Conservation (phyloP, 768 basidiomycete species). For the Leccinum longicurvipes region DNA sequence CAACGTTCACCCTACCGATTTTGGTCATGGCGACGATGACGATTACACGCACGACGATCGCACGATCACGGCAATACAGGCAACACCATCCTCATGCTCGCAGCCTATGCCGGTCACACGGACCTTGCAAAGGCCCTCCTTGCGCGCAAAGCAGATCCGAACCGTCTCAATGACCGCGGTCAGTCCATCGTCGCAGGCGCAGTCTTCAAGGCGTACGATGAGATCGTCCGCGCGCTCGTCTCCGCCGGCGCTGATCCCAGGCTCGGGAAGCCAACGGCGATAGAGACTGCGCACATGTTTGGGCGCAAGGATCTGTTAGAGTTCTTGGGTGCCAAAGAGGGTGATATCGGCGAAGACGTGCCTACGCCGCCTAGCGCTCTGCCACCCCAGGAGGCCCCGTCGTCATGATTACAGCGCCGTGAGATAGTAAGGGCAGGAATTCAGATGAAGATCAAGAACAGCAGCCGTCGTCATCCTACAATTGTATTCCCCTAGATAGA, state of each 20-base stretch:
- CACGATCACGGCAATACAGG: slow-evolving; percentile 36
- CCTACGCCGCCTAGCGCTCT: slow-evolving; percentile 25
- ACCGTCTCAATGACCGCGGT: slow-evolving; percentile 64
- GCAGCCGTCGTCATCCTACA: background rate
- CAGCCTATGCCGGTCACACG: slow-evolving; percentile 66
- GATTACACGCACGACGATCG: background rate
- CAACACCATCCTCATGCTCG: slow-evolving; percentile 78
- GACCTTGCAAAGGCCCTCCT: slow-evolving; percentile 53
- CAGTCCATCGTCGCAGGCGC: slow-evolving; percentile 77
- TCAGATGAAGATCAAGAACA: background rate
- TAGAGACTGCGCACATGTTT: slow-evolving; percentile 69
- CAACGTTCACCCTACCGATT: background rate
- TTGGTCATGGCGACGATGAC: background rate
- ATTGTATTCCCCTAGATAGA: background rate
- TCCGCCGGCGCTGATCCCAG: slow-evolving; percentile 58
- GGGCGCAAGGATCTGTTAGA: slow-evolving; percentile 52
- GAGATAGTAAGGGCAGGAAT: background rate
- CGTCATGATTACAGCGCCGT: background rate
- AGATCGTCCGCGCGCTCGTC: slow-evolving; percentile 56
- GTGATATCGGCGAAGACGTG: slow-evolving; percentile 39
- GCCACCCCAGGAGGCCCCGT: background rate
- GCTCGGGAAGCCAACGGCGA: slow-evolving; percentile 62
- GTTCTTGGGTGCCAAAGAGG: slow-evolving; percentile 56
- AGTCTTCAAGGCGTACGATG: slow-evolving; percentile 69
- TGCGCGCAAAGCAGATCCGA: slow-evolving; percentile 57